These are phyloP conservation scores for Mycena capillaripes DNA, from an alignment of 768 basidiomycete genomes.

Conservation along the genomic window DNA sequence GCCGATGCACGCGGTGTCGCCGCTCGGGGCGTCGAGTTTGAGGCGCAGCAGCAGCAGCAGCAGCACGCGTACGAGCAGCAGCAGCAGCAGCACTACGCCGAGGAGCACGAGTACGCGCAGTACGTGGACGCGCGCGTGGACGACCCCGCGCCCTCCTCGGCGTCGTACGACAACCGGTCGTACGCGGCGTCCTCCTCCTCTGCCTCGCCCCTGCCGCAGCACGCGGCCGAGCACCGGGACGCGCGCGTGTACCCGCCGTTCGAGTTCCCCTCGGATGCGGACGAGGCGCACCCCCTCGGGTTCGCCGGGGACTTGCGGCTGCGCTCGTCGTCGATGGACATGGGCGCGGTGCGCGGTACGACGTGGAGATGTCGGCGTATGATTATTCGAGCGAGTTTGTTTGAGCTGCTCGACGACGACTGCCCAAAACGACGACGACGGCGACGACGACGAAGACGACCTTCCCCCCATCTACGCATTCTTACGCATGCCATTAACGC, in stretches of 20 bases:
- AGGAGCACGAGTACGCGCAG: background rate
- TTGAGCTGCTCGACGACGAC: background rate
- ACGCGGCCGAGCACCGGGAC: background rate
- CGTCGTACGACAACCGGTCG: too few relatives aligned
- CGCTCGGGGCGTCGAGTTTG: constrained; percentile 26
- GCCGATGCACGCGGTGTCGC: constrained; percentile 30
- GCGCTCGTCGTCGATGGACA: constrained; percentile 5
- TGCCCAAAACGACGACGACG: too few relatives aligned
- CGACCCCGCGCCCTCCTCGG: constrained; percentile 2
- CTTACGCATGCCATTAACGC: background rate
- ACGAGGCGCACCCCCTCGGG: constrained; percentile 16
- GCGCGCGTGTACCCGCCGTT: constrained; percentile 35
- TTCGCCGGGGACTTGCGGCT: background rate
- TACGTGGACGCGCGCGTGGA: background rate
- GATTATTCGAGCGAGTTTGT: constrained; percentile 35
- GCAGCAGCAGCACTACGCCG: background rate
- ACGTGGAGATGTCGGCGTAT: constrained; percentile 12
- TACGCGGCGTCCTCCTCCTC: too few relatives aligned
- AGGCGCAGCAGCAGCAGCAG: constrained; percentile 19
- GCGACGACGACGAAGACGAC: too few relatives aligned
- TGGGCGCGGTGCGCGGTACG: background rate
- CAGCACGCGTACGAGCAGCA: background rate
- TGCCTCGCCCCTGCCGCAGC: too few relatives aligned
- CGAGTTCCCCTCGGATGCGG: constrained; percentile 32
- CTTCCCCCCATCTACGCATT: background rate